Evolutionary conservation across 2,329 filamentous ascomycete species (phyloP).

Genomic region (Arthrobotrys iridis): DNA sequence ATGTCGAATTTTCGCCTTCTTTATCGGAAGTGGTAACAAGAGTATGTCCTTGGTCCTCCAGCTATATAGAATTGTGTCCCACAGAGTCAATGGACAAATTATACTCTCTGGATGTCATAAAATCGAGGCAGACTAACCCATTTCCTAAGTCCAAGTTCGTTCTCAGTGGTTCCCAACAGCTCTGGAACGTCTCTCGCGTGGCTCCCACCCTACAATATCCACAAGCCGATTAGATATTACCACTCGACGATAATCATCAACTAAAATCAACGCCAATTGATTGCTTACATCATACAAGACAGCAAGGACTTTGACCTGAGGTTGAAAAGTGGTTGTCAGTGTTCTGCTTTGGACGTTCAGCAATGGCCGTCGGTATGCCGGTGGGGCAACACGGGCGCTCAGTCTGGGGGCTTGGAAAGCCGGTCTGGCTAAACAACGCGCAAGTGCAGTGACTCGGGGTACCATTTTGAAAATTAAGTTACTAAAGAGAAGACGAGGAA

Average conservation of each 20-base stretch:
- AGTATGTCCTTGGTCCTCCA: slow-evolving; percentile 95
- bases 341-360: slow-evolving; percentile 43
- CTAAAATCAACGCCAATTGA: not conserved
- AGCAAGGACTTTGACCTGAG: slow-evolving; percentile 59
- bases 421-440: slow-evolving; percentile 51
- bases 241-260: not conserved
- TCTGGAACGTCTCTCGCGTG: slow-evolving; percentile 71
- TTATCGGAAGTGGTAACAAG: slow-evolving; percentile 98
- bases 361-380: slow-evolving; percentile 34
- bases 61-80: slow-evolving; percentile 58
- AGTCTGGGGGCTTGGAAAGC: slow-evolving; percentile 39
- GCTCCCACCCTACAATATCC: slow-evolving; percentile 56
- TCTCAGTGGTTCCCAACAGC: slow-evolving; percentile 94
- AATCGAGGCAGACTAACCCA: slow-evolving; percentile 67
- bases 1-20: slow-evolving; percentile 89
- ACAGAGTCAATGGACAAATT: not conserved
- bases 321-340: slow-evolving; percentile 58
- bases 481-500: slow-evolving; percentile 12
- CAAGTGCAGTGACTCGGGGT: slow-evolving; percentile 36
- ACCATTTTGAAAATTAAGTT: slow-evolving; percentile 39
- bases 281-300: slow-evolving; percentile 59
- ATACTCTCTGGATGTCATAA: not conserved
- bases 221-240: slow-evolving; percentile 13
- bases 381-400: slow-evolving; percentile 35
- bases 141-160: slow-evolving; percentile 95